A percentile compares a stretch with the other conserved stretches of the same genome.
Evolutionary conservation across 2,329 filamentous ascomycete species (phyloP).

Genomic region (Ophiostoma australiae): DNA sequence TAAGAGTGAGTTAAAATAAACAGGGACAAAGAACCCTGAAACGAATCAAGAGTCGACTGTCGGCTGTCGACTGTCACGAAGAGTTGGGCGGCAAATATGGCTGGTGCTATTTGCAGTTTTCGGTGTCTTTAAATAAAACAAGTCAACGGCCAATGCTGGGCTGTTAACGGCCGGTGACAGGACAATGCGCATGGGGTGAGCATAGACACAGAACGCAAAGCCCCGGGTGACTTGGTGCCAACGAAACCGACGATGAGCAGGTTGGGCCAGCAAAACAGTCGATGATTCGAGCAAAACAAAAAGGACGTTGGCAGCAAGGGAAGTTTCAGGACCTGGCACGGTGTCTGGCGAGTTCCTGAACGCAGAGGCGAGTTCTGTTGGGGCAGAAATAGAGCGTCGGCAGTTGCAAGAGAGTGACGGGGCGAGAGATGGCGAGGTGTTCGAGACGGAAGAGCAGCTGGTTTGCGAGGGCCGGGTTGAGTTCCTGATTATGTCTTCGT

Average conservation of each 20-base stretch:
- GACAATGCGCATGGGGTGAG: background rate
- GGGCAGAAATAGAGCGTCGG: background rate
- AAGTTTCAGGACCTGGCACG: background rate
- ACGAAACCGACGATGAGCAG: background rate
- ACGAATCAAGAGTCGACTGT: background rate
- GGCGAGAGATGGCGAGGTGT: background rate
- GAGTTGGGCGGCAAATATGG: background rate
- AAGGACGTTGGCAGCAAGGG: background rate
- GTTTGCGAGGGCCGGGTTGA: background rate
- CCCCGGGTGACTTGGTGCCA: background rate
- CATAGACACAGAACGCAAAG: background rate
- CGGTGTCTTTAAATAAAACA: background rate
- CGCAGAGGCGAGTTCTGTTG: background rate
- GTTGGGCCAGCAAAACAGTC: background rate
- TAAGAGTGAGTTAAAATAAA: background rate
- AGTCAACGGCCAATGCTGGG: background rate
- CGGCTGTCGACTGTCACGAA: background rate
- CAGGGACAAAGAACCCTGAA: constrained; percentile 6
- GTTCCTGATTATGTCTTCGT: background rate
- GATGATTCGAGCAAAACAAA: background rate
- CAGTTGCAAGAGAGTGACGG: background rate
- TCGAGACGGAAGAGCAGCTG: background rate
- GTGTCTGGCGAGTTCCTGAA: background rate
- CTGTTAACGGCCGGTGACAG: background rate
- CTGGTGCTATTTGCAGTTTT: background rate